phyloP scores from a whole-genome alignment of 1,139 yeast species.

The Protomyces arabidopsidicola region DNA sequence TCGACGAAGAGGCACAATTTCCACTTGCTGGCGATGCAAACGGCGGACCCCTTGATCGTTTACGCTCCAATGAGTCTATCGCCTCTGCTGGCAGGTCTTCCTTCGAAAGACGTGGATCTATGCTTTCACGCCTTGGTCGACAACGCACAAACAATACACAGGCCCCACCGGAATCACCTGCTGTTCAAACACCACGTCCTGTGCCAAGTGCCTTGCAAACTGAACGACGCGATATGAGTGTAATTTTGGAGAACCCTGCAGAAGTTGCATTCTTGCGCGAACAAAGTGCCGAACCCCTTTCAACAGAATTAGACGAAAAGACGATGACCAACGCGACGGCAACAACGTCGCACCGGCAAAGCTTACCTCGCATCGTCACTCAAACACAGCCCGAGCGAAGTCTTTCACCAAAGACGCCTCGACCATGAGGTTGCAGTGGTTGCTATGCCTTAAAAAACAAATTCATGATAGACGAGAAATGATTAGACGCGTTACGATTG shows the following conservation, averaged over 20 bases:
- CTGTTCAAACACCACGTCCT: neutral
- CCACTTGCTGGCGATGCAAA: neutral
- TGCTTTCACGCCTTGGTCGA: neutral
- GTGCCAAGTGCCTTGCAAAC: neutral
- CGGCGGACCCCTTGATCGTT: neutral
- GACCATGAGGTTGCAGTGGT: too few species aligned
- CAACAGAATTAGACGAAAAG: neutral
- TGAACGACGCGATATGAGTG: constrained; percentile 1
- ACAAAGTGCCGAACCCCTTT: neutral
- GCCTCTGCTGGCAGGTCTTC: neutral
- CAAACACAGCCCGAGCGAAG: neutral
- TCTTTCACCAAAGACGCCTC: too few species aligned
- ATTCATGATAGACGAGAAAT: too few species aligned
- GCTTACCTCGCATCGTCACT: neutral
- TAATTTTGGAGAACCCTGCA: neutral
- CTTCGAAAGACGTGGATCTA: neutral
- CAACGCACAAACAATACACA: neutral
- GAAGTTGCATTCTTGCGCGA: neutral
- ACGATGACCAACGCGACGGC: too few species aligned
- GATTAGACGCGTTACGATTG: too few species aligned
- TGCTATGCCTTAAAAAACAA: too few species aligned
- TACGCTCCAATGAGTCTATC: neutral
- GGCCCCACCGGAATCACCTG: neutral
- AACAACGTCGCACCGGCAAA: neutral
- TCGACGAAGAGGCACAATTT: neutral